phyloP scores from a whole-genome alignment of 805 yeast species.

The Brettanomyces anomalus region DNA sequence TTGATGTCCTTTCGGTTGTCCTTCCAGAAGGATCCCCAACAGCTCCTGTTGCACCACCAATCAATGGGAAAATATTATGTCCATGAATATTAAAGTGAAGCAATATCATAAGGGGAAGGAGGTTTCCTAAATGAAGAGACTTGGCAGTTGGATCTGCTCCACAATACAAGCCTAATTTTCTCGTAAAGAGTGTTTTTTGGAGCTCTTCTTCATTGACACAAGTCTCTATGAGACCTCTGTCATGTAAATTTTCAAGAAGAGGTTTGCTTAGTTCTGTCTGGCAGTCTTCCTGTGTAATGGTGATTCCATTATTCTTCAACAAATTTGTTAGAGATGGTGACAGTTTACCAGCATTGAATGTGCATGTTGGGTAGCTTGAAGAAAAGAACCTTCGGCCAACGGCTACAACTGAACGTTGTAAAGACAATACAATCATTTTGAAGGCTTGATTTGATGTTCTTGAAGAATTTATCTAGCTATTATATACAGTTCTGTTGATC shows the following conservation, averaged over 20 bases:
- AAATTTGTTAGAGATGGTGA: constrained; percentile 13
- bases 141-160: constrained; percentile 96
- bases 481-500: no score
- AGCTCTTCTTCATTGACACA: constrained; percentile 28
- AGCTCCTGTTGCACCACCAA: constrained; percentile 92
- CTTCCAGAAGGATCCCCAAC: constrained; percentile 98
- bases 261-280: constrained; percentile 28
- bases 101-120: constrained; percentile 77
- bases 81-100: constrained; percentile 82
- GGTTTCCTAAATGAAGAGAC: constrained; percentile 85
- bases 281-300: constrained; percentile 15
- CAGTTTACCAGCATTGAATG: constrained; percentile 2
- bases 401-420: no score
- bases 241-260: constrained; percentile 30
- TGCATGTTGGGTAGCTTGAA: neutral
- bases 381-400: neutral
- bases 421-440: no score
- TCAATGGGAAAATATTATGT: constrained; percentile 71
- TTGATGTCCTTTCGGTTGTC: constrained; percentile 55
- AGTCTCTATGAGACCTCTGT: constrained; percentile 38
- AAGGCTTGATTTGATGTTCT: no score
- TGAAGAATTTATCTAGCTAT: no score
- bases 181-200: constrained; percentile 13
- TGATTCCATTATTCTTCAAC: constrained; percentile 13
- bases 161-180: constrained; percentile 59